Evolutionary conservation across 2,329 filamentous ascomycete genomes (phyloP).

Genomic region (Xenoacremonium recifei): DNA sequence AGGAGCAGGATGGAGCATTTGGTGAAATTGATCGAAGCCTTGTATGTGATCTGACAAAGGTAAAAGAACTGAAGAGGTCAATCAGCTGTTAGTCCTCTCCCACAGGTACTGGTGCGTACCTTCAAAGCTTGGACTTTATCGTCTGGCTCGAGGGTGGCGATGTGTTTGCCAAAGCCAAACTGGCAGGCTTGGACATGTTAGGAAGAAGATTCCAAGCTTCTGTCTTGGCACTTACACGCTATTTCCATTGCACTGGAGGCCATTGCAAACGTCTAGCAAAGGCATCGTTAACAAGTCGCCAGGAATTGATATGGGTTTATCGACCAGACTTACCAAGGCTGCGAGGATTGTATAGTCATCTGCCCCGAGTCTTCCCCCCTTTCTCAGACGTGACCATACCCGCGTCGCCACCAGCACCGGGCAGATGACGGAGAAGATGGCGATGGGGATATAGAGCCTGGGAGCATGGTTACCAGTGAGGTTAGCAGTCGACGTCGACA

Average conservation of each 20-base stretch:
- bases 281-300: too few relatives aligned
- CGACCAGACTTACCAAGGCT: slow-evolving; percentile 13
- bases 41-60: slow-evolving; percentile 29
- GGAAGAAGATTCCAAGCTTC: neutral
- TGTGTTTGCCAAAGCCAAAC: slow-evolving; percentile 22
- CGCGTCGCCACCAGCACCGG: slow-evolving; percentile 17
- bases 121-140: slow-evolving; percentile 20
- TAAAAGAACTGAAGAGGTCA: slow-evolving; percentile 20
- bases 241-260: slow-evolving; percentile 15
- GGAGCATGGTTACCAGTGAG: slow-evolving; percentile 19
- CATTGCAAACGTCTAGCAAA: slow-evolving; percentile 11
- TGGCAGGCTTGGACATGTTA: slow-evolving; percentile 19
- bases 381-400: slow-evolving; percentile 19
- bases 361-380: slow-evolving; percentile 16
- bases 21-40: slow-evolving; percentile 29
- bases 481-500: slow-evolving; percentile 9
- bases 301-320: too few relatives aligned
- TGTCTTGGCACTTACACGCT: slow-evolving; percentile 7
- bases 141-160: slow-evolving; percentile 5
- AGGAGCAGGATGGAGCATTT: slow-evolving; percentile 34
- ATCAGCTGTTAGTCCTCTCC: neutral
- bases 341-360: slow-evolving; percentile 22
- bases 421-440: slow-evolving; percentile 21
- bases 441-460: slow-evolving; percentile 24
- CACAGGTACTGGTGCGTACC: slow-evolving; percentile 6